These are phyloP conservation scores for Firmiana major DNA, from an alignment of 345 rosid genomes.

Conservation along the genomic window DNA sequence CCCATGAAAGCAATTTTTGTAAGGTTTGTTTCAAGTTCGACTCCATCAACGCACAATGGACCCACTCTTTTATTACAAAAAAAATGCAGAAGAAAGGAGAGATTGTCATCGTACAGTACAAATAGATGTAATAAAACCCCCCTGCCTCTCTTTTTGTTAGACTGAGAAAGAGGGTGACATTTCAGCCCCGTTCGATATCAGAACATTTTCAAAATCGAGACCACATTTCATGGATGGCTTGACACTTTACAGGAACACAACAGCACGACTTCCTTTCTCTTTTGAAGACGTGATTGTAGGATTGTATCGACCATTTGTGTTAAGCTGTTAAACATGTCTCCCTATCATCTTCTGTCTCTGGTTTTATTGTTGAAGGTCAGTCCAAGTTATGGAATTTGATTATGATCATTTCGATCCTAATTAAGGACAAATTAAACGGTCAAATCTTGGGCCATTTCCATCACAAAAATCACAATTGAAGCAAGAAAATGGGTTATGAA, in stretches of 20 bases:
- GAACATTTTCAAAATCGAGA: not conserved
- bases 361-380: too few relatives aligned
- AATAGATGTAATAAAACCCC: too few relatives aligned
- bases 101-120: not conserved
- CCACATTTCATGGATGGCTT: not conserved
- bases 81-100: not conserved
- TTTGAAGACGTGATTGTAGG: too few relatives aligned
- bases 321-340: too few relatives aligned
- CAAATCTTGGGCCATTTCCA: constrained; percentile 1
- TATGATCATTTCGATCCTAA: not conserved
- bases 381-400: too few relatives aligned
- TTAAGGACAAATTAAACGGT: not conserved
- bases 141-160: not conserved
- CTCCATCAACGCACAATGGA: not conserved
- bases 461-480: not conserved
- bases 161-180: not conserved
- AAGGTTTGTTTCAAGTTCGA: constrained; percentile 17
- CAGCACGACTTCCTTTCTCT: too few relatives aligned
- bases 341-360: too few relatives aligned
- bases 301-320: too few relatives aligned
- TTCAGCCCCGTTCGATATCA: too few relatives aligned
- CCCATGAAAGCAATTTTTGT: not conserved
- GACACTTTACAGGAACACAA: not conserved
- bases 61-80: not conserved
- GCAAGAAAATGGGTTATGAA: not conserved